Conservation (phyloP, 768 basidiomycete genomes). For the Russula virescens region DNA sequence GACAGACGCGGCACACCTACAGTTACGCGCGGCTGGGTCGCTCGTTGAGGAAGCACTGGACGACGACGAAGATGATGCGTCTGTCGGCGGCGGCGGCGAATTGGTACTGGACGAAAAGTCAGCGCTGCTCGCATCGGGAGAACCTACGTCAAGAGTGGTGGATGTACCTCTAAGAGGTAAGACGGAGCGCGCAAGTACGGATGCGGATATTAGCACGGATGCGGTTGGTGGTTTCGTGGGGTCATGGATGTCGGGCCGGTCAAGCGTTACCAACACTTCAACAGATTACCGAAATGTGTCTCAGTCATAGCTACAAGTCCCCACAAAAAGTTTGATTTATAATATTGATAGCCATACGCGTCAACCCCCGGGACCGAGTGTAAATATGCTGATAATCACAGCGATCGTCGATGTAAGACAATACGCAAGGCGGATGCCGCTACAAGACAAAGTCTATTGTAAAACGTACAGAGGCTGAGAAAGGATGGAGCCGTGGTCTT, state of each 20-base stretch:
- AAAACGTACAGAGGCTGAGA: constrained; percentile 8
- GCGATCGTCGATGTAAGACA: neutral
- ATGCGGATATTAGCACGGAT: neutral
- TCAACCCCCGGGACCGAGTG: neutral
- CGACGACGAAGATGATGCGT: neutral
- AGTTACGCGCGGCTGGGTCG: constrained; percentile 10
- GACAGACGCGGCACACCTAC: constrained; percentile 8
- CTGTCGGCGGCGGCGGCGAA: neutral
- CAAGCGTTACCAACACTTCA: constrained; percentile 2
- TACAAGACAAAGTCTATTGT: constrained; percentile 11
- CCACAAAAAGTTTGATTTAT: neutral
- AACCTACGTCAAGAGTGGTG: neutral
- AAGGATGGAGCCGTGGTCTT: constrained; percentile 2
- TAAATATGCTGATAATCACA: constrained; percentile 3
- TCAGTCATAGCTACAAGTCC: neutral
- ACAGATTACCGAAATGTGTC: neutral
- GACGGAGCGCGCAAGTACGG: neutral
- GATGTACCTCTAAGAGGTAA: constrained; percentile 4
- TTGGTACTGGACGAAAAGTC: constrained; percentile 14
- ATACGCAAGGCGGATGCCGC: neutral
- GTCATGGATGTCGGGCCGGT: constrained; percentile 16
- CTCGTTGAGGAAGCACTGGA: constrained; percentile 10
- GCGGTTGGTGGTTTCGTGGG: neutral
- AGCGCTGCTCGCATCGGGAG: neutral
- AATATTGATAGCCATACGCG: neutral